Base-by-base conservation (phyloP, 2,329 filamentous ascomycete species). In the Claviceps sp. region DNA sequence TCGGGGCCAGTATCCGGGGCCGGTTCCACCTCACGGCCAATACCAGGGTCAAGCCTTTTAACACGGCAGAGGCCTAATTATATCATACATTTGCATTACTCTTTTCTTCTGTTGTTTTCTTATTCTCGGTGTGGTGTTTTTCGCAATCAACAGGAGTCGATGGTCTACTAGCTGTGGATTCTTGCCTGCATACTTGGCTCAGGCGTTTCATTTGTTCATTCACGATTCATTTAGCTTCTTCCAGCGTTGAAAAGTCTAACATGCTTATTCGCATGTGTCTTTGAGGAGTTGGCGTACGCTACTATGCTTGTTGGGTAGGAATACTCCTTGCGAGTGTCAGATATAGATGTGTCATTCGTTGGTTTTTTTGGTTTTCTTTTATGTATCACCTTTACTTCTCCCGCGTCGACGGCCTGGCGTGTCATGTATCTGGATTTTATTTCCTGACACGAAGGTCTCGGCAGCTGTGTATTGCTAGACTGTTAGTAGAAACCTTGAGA, bases 41-140 rank as follows among this genome's bases (percentile, higher is more conserved):
- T 65, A 68, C 47, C 67, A 71, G 48, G 65, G 67, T 11, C 67
- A 69, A 49, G 65, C 65, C 14, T 68, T 67, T 50, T 69, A 59
- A 20, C n/a, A 16, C 4, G 42, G n/a, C 34, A 7, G 18, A 42
- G 4, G 18, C 14, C n/a, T 43, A 4, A 24, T 8, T 26, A 38
- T 20, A 13, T 30, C 18, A 47, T 18, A 22, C 30, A 13, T 4
- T 22, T 20, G 1, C 30, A 20, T 37, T 47, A 16, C 8, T 14
- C 4, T 36, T 11, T 46, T 24, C 18, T 34, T 11, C 18, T 40
- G 30, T 30, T 26, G 3, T 26, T 16, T 24, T 18, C 18, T 18
- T 16, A 7, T n/a, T 43, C 18, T 34, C 5, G 14, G n/a, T 43
- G 20, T 40, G 26, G n/a, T 30, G 20, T 8, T 14, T n/a, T 16